Evolutionary conservation across 805 yeast genomes (phyloP), one percentile per base, ranked within the genome.

Genomic region (Metschnikowia lachancei): DNA sequence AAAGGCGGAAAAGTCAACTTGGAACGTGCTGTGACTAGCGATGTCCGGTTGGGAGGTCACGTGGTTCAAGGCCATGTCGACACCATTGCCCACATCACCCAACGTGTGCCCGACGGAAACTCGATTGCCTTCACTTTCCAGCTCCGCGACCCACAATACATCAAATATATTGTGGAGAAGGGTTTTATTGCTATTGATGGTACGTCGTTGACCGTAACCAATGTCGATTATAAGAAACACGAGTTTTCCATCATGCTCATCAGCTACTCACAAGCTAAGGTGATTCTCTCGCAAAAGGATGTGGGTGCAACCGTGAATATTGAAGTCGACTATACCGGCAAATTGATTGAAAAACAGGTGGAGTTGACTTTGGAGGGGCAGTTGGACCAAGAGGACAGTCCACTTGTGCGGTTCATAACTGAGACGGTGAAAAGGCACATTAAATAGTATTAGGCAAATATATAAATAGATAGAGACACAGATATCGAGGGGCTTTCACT

Each of bases 1-100:
- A 39, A 47, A 2, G 91, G 88, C 1, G 63, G 77, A 16, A 75
- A 74, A 48, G 96, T 94, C 17, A 92, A 94, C 62, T 72, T 92
- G 51, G 99, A 94, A 65, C 75, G 99, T 49, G 99, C 99, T 0
- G 89, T 94, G 28, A 73, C 82, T 72, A 81, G 82, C 12, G 88
- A 87, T 43, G 87, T 82, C 6, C 74, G 99, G 52, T 81, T 91
- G 59, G 99, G 99, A 19, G 99, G 99, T 0, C 99, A 94, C 65
- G 80, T 92, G 53, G 99, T 94, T 2, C 99, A 94, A 60, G 99
- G 99, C 5, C 99, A 94, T 69, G 89, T 94, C 24, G 99, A 94
- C 63, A 87, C 97, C 0, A 76, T 84, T 30, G 97, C 97, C 2
- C 65, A 63, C 30, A 84, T 92, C 33, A 74, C 76, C 1, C 63